Base-by-base conservation (phyloP, 2,329 filamentous ascomycete genomes). In the Paecilomyces niveus region DNA sequence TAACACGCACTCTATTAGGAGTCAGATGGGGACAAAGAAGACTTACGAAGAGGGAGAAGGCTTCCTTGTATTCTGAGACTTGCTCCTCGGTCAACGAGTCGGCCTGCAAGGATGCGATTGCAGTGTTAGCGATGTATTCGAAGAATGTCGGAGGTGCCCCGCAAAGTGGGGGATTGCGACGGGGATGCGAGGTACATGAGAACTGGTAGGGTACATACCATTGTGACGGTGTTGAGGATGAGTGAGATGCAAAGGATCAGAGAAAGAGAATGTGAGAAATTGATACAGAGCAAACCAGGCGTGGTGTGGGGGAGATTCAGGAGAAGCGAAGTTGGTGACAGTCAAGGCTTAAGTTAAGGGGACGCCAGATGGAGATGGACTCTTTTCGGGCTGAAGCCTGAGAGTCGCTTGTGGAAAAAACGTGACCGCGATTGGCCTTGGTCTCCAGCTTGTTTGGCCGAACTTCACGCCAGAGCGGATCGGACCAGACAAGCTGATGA, bases 31-130 rank as follows among this genome's bases (percentile, higher is more conserved):
- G 54, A 26, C 13, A 62, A 58, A 39, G 51, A 52, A 45, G 57
- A 87, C 94, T 88, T 88, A 99, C 94, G 80, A 99, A 99, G 67
- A 99, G 90, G 77, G 94, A 99, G 83, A 99, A 99, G 58, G 94
- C 94, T 83, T 99, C 94, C 89, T 97, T 99, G 85, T 97, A 99
- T 83, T 99, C 94, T 76, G 94, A 97, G 77, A 99, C 94, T 86
- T 99, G 94, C 83, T 99, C 94, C 85, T 99, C 94, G 71, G 94
- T 97, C 74, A 99, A 89, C 78, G 93, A 93, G 78, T 99, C 94
- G 78, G 93, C 93, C 93, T 97, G 76, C 59, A 65, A 53, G 56
- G 54, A 64, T 45, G 61, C 59, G 61, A 62, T 65, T 54, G 55
- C 49, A 24, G 26, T 59, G 67, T 72, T 63, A 74, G 71, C 62